Base-by-base conservation (phyloP, 2,329 filamentous ascomycete genomes). In the Stemphylium beticola region DNA sequence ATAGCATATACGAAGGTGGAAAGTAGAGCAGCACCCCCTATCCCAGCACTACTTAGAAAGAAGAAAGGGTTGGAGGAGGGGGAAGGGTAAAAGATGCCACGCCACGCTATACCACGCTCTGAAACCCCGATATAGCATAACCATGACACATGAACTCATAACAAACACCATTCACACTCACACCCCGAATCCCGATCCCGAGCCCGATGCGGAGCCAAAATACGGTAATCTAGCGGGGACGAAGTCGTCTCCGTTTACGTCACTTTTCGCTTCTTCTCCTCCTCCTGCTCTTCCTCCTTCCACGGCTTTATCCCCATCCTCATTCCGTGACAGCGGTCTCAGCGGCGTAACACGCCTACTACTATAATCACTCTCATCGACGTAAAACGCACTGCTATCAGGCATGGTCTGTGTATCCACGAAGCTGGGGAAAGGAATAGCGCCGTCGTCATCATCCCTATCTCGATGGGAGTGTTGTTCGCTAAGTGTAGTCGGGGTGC, bases 141-240 rank as follows among this genome's bases (percentile, higher is more conserved):
- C 2, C 26, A n/a, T n/a, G n/a, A n/a, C n/a, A 6, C 22, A 29
- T 29, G 11, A 29, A 7, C 7, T 29, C 26, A 29, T 11, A 29
- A 29, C 26, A 29, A 11, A 10, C 26, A 1, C 10, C 26, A 10
- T 29, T 29, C 26, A 29, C 26, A 11, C 7, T 29, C 26, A 10
- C 9, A 4, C 2, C 11, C 51, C 62, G 57, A 76, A n/a, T n/a
- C n/a, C n/a, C n/a, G n/a, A n/a, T n/a, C n/a, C n/a, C n/a, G n/a
- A n/a, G n/a, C n/a, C n/a, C n/a, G n/a, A n/a, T n/a, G n/a, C n/a
- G n/a, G n/a, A n/a, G n/a, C n/a, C n/a, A n/a, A n/a, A 76, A 45
- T 71, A 62, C 33, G 74, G 74, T 41, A 76, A 55, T 17, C 66
- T 52, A 17, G 74, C 74, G 7, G 73, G 73, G 11, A 76, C 62